Conservation (phyloP, 768 basidiomycete genomes). For the Leccinum ochraceum region DNA sequence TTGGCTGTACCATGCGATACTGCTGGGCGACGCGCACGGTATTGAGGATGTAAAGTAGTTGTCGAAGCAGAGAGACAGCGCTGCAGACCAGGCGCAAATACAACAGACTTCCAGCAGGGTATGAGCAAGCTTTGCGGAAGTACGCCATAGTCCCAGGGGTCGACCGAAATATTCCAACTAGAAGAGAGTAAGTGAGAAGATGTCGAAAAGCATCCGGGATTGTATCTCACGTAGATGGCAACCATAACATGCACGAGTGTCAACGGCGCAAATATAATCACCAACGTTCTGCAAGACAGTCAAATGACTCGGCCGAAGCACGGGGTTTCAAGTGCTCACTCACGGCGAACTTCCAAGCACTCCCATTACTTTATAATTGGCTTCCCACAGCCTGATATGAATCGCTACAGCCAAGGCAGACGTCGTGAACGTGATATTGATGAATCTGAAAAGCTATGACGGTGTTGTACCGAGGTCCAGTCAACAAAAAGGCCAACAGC, state of each 20-base stretch:
- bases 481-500: conserved; percentile 22
- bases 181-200: conserved; percentile 18
- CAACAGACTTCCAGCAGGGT: conserved; percentile 87
- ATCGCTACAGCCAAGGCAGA: conserved; percentile 80
- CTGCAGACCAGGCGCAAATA: conserved; percentile 93
- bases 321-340: conserved; percentile 26
- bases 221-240: conserved; percentile 73
- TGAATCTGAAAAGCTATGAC: conserved; percentile 74
- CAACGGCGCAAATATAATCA: conserved; percentile 83
- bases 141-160: conserved; percentile 90
- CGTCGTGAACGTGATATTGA: conserved; percentile 82
- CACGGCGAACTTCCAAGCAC: conserved; percentile 83
- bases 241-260: conserved; percentile 84
- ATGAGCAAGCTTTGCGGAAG: conserved; percentile 82
- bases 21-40: conserved; percentile 64
- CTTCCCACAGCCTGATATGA: conserved; percentile 64
- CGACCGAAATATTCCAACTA: conserved; percentile 93
- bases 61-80: conserved; percentile 85
- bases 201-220: conserved; percentile 6
- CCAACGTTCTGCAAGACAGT: conserved; percentile 55
- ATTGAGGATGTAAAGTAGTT: conserved; percentile 88
- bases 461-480: conserved; percentile 11
- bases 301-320: not conserved
- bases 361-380: conserved; percentile 53
- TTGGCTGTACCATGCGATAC: conserved; percentile 73